phyloP scores from a whole-genome alignment of 768 basidiomycete species.

The Collybia sp. region DNA sequence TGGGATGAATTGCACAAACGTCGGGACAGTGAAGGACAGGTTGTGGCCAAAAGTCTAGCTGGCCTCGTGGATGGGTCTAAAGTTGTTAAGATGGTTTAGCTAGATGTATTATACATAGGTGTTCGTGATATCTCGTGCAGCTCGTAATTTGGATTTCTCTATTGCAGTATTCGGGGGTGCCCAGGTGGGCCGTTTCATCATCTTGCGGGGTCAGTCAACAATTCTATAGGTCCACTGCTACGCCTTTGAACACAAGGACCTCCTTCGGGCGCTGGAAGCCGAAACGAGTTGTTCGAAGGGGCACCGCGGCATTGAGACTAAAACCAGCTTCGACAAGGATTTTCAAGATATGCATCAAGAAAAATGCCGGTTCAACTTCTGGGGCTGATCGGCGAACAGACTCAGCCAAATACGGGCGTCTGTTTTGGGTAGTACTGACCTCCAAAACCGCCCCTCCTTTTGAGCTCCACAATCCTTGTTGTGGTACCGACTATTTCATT shows the following conservation, averaged over 20 bases:
- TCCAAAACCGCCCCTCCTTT: constrained; percentile 30
- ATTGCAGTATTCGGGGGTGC: too few relatives aligned
- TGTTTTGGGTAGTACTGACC: constrained; percentile 12
- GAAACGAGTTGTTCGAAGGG: constrained; percentile 44
- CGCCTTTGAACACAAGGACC: constrained; percentile 60
- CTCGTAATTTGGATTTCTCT: too few relatives aligned
- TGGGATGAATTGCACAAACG: constrained; percentile 87
- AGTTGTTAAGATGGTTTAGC: constrained; percentile 45
- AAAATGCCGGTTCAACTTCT: constrained; percentile 46
- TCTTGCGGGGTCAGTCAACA: too few relatives aligned
- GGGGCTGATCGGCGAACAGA: constrained; percentile 20
- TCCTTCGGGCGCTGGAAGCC: constrained; percentile 46
- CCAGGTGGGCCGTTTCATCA: too few relatives aligned
- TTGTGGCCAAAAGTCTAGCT: constrained; percentile 59
- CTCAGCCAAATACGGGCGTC: background rate
- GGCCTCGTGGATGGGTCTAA: constrained; percentile 68
- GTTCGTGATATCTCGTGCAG: too few relatives aligned
- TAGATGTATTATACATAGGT: too few relatives aligned
- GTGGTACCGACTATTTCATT: constrained; percentile 45
- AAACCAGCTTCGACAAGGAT: constrained; percentile 54
- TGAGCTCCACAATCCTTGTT: constrained; percentile 52
- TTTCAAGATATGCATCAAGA: constrained; percentile 60
- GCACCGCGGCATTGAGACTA: constrained; percentile 63
- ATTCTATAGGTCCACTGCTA: constrained; percentile 2
- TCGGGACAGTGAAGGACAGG: constrained; percentile 47